A percentile compares a stretch with the other conserved stretches of the same genome.
Evolutionary conservation across 371 early-diverging fungal species (phyloP).

Genomic region (Funneliformis caledonium): DNA sequence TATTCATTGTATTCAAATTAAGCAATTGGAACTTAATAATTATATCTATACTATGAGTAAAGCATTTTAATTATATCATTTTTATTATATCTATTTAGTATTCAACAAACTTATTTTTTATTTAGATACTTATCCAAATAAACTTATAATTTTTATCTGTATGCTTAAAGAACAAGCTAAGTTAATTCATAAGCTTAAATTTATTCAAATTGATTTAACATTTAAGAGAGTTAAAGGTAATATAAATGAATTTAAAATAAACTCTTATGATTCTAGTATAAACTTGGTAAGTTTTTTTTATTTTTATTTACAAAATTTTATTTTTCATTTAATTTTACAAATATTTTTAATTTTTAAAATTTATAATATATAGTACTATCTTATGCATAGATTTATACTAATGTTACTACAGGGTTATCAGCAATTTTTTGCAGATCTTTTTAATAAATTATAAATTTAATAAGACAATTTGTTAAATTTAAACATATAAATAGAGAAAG

Average conservation of each 20-base stretch:
- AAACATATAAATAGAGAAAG: too few species aligned
- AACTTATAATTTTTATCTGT: neutral
- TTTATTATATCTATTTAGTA: neutral
- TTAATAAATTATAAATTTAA: neutral
- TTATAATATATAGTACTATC: neutral
- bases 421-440: neutral
- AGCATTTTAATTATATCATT: neutral
- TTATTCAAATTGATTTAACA: neutral
- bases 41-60: neutral
- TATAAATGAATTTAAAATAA: conserved; percentile 12
- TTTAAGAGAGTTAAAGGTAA: neutral
- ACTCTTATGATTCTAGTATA: neutral
- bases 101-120: neutral
- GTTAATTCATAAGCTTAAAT: neutral
- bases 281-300: neutral
- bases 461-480: too few species aligned
- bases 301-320: neutral
- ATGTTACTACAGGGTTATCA: neutral
- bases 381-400: neutral
- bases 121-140: neutral
- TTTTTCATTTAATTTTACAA: too few species aligned
- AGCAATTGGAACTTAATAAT: neutral
- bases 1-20: neutral
- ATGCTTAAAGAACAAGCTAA: neutral
- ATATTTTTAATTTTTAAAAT: neutral